Evolutionary conservation across 129 eudicot genomes (phyloP).

Genomic region (Centrapalus pauciflorus): DNA sequence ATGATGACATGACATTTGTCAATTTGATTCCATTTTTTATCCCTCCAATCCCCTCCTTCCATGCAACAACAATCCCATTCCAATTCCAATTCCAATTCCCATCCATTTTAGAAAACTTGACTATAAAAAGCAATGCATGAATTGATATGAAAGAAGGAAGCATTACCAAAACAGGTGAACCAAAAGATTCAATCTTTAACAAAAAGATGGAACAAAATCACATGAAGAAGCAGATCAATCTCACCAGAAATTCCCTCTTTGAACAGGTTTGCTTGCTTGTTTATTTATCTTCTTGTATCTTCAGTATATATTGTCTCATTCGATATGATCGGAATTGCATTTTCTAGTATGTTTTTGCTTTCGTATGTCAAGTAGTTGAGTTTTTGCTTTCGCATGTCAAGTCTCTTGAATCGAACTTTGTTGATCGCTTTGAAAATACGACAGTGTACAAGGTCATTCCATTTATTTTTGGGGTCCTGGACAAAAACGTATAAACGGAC

Average conservation of each 20-base stretch:
- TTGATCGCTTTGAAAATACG: too few relatives aligned
- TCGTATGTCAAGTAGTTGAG: too few relatives aligned
- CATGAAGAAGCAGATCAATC: slow-evolving; percentile 39
- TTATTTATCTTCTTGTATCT: background rate
- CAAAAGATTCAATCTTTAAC: slow-evolving; percentile 4
- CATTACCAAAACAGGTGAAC: slow-evolving; percentile 12
- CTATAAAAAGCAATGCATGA: slow-evolving; percentile 30
- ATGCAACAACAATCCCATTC: slow-evolving; percentile 11
- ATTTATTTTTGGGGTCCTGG: too few relatives aligned
- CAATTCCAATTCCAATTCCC: background rate
- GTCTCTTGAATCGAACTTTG: too few relatives aligned
- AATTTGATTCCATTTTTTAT: slow-evolving; percentile 26
- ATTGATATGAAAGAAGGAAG: slow-evolving; percentile 34
- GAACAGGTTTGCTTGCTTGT: slow-evolving; percentile 45
- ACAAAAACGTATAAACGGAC: too few relatives aligned
- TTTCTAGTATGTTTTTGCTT: too few relatives aligned
- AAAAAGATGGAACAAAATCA: slow-evolving; percentile 51
- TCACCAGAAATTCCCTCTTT: slow-evolving; percentile 55
- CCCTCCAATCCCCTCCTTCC: background rate
- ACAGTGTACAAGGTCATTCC: too few relatives aligned
- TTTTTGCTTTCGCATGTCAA: too few relatives aligned
- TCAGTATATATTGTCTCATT: too few relatives aligned
- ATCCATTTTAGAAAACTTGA: slow-evolving; percentile 4
- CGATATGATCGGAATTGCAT: too few relatives aligned
- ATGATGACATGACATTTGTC: slow-evolving; percentile 18